Evolutionary conservation across 345 rosid genomes (phyloP).

Genomic region (Eutrema heterophyllum): DNA sequence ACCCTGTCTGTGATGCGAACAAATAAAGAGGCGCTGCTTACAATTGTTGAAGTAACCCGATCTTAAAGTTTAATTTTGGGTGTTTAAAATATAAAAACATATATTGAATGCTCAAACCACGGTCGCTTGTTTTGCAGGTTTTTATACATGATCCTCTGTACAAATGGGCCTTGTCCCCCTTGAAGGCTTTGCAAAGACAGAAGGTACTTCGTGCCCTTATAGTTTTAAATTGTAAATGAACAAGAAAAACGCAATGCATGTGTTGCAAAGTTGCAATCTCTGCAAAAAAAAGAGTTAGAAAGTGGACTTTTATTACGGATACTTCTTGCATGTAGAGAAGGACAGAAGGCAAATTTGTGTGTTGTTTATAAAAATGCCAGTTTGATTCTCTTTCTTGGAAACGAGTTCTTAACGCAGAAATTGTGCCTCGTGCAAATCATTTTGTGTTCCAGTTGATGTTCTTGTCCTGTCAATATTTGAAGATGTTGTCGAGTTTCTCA

Average conservation of each 20-base stretch:
- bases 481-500: background rate
- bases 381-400: no score
- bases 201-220: slow-evolving; percentile 50
- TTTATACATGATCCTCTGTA: slow-evolving; percentile 97
- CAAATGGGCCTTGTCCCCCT: slow-evolving; percentile 96
- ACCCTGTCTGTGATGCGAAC: slow-evolving; percentile 91
- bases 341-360: background rate
- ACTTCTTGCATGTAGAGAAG: background rate
- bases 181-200: slow-evolving; percentile 98
- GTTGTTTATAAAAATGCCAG: background rate
- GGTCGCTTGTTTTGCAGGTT: slow-evolving; percentile 54
- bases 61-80: background rate
- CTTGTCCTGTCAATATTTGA: background rate
- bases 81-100: background rate
- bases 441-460: background rate
- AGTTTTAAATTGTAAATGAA: background rate
- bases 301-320: background rate
- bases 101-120: background rate
- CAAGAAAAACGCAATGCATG: slow-evolving; percentile 5
- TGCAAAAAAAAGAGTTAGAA: background rate
- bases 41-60: slow-evolving; percentile 82
- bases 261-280: background rate
- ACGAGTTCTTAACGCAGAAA: no score
- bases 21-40: slow-evolving; percentile 94
- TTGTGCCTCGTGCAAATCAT: background rate